These are phyloP conservation scores for Quercus lobata DNA, from an alignment of 331 rosid species.

Conservation along the genomic window DNA sequence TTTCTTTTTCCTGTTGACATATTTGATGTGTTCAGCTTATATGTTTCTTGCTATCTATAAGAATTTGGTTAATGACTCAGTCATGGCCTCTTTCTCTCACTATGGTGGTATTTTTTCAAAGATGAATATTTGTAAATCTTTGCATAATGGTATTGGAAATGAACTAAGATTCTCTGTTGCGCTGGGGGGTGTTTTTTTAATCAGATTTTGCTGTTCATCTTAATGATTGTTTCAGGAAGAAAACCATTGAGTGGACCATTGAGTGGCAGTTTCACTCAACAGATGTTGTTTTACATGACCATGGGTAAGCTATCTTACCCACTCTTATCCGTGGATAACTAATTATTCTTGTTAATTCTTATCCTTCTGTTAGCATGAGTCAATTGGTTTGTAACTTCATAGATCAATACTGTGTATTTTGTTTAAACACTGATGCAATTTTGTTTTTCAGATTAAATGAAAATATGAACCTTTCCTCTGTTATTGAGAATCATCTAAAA, in stretches of 20 bases:
- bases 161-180: neutral
- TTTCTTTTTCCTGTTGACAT: neutral
- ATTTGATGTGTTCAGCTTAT: neutral
- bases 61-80: neutral
- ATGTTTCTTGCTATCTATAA: neutral
- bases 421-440: slow-evolving; percentile 10
- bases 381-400: neutral
- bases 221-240: slow-evolving; percentile 50
- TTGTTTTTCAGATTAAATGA: slow-evolving; percentile 55
- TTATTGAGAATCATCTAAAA: slow-evolving; percentile 64
- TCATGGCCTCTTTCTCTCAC: neutral
- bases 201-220: neutral
- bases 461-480: slow-evolving; percentile 42
- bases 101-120: neutral
- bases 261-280: slow-evolving; percentile 84
- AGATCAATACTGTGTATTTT: neutral
- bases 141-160: neutral
- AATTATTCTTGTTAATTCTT: neutral
- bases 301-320: slow-evolving; percentile 54
- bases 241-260: slow-evolving; percentile 80
- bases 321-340: neutral
- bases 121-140: neutral
- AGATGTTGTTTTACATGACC: slow-evolving; percentile 55
- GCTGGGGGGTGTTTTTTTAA: neutral
- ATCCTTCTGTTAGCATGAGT: neutral